Base-by-base conservation (phyloP, 768 basidiomycete species). In the Psilocybe tampanensis region DNA sequence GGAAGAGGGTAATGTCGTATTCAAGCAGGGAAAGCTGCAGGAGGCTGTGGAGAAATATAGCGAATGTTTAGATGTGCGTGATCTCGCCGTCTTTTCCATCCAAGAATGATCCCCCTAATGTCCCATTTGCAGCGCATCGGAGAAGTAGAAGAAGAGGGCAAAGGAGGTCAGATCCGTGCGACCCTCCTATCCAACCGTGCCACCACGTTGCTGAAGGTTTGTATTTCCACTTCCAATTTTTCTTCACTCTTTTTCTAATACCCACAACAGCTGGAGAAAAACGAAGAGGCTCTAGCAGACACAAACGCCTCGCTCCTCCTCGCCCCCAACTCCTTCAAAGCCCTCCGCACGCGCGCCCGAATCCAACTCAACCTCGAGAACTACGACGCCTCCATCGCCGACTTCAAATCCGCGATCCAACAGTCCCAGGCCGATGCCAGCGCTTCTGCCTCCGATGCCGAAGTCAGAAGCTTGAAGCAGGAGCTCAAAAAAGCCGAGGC, bases 401-500 rank as follows among this genome's bases (percentile, higher is more conserved):
- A 94, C 68, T 94, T 94, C 78, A 87, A 86, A 60, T 74, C 80
- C n/a, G 89, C 93, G 3, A 85, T 91, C 45, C 83, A 94, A 67
- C 83, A 89, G 58, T 89, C 87, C 0, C 76, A 76, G 18, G 76
- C 77, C 7, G 92, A 92, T 32, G 84, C 81, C 19, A 79, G 70
- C 11, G 70, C 74, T 12, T 71, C 78, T 29, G 87, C 74, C 11
- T 71, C 78, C 29, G 87, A 86, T 2, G 77, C 72, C 0, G 92
- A 94, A 62, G 80, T 85, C 26, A 77, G 84, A 9, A 77, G 81
- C 19, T 76, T 94, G 48, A 81, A 75, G 55, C 63, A 66, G 0
- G 93, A 95, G 66, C 76, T 94, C 41, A 86, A 84, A 71, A 90
- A 92, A 69, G 92, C 92, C 0, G 92, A 95, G 72, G 84, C 83